Conservation (phyloP, 495 filamentous ascomycete genomes). For the Penicillium psychrofluorescens region DNA sequence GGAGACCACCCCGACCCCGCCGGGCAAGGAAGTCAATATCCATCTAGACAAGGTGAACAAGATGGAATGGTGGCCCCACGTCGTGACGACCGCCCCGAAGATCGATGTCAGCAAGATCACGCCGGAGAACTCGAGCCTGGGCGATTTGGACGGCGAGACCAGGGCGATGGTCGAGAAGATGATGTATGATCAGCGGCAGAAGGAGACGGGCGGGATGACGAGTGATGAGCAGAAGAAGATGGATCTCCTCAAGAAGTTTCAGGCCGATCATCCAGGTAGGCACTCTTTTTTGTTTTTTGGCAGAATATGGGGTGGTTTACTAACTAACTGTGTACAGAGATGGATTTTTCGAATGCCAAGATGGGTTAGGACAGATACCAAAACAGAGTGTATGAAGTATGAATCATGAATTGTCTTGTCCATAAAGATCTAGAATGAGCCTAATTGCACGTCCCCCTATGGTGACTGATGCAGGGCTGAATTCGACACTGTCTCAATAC, state of each 20-base stretch:
- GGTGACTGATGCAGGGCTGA: no score
- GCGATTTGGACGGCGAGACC: conserved; percentile 93
- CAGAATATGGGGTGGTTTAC: background rate
- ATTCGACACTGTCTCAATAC: no score
- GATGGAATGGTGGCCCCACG: conserved; percentile 96
- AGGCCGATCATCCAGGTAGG: conserved; percentile 80
- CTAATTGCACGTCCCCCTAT: no score
- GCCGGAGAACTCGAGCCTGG: conserved; percentile 83
- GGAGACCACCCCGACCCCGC: conserved; percentile 50
- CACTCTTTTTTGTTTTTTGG: conserved; percentile 39
- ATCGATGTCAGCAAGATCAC: conserved; percentile 94
- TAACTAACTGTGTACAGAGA: conserved; percentile 22
- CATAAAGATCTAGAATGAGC: no score
- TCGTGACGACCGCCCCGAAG: conserved; percentile 67
- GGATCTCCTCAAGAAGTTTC: conserved; percentile 88
- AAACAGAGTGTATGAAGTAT: conserved; percentile 19
- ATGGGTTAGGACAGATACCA: conserved; percentile 18
- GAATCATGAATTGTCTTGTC: conserved; percentile 9
- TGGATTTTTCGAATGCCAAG: conserved; percentile 44
- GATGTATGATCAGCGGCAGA: conserved; percentile 98
- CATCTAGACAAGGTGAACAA: conserved; percentile 97
- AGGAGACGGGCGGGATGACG: conserved; percentile 80
- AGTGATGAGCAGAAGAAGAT: conserved; percentile 90
- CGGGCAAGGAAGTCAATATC: conserved; percentile 70
- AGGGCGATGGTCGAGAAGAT: conserved; percentile 99